Percentiles rank a stretch among this genome's conserved stretches.
Evolutionary conservation across 495 filamentous ascomycete genomes (phyloP).

Genomic region (Aspergillus asperescens): DNA sequence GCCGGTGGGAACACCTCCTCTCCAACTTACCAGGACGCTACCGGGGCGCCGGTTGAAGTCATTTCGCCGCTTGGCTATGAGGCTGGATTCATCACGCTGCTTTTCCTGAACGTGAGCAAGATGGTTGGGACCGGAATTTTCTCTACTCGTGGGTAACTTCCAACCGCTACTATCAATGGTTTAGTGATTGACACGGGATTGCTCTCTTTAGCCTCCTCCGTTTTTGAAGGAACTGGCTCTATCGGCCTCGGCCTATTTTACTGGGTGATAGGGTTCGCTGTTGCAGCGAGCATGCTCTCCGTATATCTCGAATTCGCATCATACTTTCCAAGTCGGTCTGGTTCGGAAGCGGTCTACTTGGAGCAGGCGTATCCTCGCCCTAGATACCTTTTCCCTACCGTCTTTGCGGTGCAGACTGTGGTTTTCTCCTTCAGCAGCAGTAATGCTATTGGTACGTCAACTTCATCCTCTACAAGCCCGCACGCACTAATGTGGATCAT

Average conservation of each 20-base stretch:
- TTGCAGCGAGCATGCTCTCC: constrained; percentile 44
- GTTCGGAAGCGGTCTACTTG: constrained; percentile 60
- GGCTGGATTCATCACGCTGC: constrained; percentile 49
- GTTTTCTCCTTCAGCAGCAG: constrained; percentile 58
- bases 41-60: constrained; percentile 57
- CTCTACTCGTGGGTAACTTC: constrained; percentile 49
- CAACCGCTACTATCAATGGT: not conserved
- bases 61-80: constrained; percentile 56
- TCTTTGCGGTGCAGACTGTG: constrained; percentile 56
- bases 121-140: constrained; percentile 66
- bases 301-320: constrained; percentile 57
- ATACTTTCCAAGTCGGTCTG: constrained; percentile 61
- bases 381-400: constrained; percentile 54
- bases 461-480: constrained; percentile 2
- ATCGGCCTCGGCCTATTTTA: constrained; percentile 56
- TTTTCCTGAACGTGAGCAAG: constrained; percentile 58
- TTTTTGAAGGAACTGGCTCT: constrained; percentile 52
- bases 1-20: constrained; percentile 52
- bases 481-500: not conserved
- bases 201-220: constrained; percentile 41
- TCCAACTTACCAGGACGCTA: constrained; percentile 57
- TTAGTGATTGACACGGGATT: not conserved
- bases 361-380: constrained; percentile 62
- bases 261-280: constrained; percentile 55
- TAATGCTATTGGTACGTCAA: constrained; percentile 48